Evolutionary conservation across 2,329 filamentous ascomycete species (phyloP).

Genomic region (Colletotrichum musicola): DNA sequence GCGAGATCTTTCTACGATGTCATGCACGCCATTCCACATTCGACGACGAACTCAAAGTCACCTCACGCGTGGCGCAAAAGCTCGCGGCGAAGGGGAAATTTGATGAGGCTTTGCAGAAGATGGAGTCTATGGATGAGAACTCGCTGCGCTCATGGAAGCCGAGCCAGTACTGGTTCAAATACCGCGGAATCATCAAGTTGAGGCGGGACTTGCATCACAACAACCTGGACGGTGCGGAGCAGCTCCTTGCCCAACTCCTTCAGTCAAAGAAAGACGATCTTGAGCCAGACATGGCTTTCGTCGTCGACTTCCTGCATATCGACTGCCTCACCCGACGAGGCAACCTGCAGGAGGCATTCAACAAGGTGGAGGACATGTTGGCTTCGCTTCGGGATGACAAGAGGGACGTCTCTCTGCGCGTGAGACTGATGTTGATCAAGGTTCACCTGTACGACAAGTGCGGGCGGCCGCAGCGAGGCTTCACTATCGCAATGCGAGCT

Average conservation of each 20-base stretch:
- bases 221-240: conserved; percentile 64
- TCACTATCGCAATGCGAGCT: conserved; percentile 82
- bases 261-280: conserved; percentile 64
- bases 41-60: conserved; percentile 83
- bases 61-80: conserved; percentile 72
- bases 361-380: conserved; percentile 61
- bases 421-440: conserved; percentile 80
- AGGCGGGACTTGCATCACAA: conserved; percentile 71
- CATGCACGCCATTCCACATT: conserved; percentile 71
- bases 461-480: conserved; percentile 78
- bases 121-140: conserved; percentile 66
- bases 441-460: conserved; percentile 76
- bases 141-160: conserved; percentile 80
- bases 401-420: conserved; percentile 71
- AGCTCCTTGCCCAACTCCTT: conserved; percentile 64
- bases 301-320: conserved; percentile 65
- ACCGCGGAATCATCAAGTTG: conserved; percentile 75
- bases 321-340: conserved; percentile 63
- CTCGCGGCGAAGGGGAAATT: conserved; percentile 77
- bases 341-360: conserved; percentile 61
- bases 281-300: conserved; percentile 65
- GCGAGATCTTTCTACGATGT: conserved; percentile 81
- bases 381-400: conserved; percentile 57
- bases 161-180: conserved; percentile 79
- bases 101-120: conserved; percentile 67